Base-by-base conservation (phyloP, 2,329 filamentous ascomycete genomes). In the Microsporum audouinii region DNA sequence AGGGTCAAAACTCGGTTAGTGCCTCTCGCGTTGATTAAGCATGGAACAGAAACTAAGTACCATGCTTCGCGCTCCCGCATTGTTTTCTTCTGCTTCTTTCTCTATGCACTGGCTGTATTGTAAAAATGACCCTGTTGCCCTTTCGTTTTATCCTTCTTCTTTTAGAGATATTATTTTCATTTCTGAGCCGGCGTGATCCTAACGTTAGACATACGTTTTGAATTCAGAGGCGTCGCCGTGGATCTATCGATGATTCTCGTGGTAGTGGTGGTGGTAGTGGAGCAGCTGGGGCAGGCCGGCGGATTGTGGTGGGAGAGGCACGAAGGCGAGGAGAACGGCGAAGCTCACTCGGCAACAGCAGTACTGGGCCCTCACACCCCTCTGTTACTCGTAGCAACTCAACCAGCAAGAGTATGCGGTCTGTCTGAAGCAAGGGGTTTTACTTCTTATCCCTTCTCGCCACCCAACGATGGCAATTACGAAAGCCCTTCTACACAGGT, bases 221-320 rank as follows among this genome's bases (percentile, higher is more conserved):
- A 71, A 68, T 76, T 70, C 76, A 78, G 76, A 77, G 72, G 74
- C 75, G 73, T 69, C 75, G 73, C 68, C 73, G 72, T 68, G 73
- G 71, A 65, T 74, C 73, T 59, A 66, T 73, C 68, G 73, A 75
- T 67, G 70, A 70, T 65, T 65, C 68, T 67, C 71, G 74, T 63
- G 72, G 73, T 55, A 55, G 51, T 55, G 51, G 51, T 36, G 31
- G 51, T 36, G 23, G 17, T 23, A 23, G 45, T 7, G 29, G 31
- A 17, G 33, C 10, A n/a, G 23, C 51, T 31, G 51, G 31, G 23
- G 5, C 49, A 34, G 49, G 51, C n/a, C 31, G 51, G 65, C 72
- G 72, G 69, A 70, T 73, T 73, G 72, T 68, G 71, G 73, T 59
- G 57, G 49, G 29, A 63, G 73, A 75, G 65, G 69, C 73, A 67